Percentiles rank a stretch among this genome's conserved stretches.
Conservation (phyloP, 2,329 filamentous ascomycete species). For the Aspergillus tanneri region DNA sequence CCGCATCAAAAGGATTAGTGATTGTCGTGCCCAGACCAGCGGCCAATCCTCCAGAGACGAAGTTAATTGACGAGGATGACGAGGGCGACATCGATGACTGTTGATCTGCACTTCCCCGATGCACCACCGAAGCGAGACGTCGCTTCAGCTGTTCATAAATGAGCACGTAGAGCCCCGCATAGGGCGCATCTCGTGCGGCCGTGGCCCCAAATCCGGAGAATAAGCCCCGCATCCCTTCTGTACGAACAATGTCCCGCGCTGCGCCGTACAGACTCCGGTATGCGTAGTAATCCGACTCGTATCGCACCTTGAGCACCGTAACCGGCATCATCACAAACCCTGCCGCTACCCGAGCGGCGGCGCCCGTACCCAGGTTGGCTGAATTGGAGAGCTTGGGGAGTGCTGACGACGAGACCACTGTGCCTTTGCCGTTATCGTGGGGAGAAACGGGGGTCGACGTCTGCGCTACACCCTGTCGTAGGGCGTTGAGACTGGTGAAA, state of each 20-base stretch:
- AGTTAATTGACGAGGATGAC: constrained; percentile 67
- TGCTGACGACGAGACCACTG: constrained; percentile 63
- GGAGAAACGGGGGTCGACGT: constrained; percentile 38
- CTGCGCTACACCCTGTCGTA: constrained; percentile 66
- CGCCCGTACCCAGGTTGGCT: constrained; percentile 82
- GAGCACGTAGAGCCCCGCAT: constrained; percentile 89
- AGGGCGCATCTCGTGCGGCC: constrained; percentile 89
- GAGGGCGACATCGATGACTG: constrained; percentile 20
- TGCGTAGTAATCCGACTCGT: constrained; percentile 81
- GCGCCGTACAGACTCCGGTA: constrained; percentile 77
- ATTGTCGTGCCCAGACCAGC: constrained; percentile 80
- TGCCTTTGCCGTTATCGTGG: constrained; percentile 21
- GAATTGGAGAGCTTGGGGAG: constrained; percentile 80
- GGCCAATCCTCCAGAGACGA: constrained; percentile 75
- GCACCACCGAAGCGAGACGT: constrained; percentile 28
- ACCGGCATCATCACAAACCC: constrained; percentile 93
- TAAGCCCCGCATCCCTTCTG: constrained; percentile 77
- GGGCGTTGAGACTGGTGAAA: constrained; percentile 81
- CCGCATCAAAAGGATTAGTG: constrained; percentile 94
- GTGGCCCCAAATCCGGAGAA: constrained; percentile 94
- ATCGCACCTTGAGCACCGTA: constrained; percentile 94
- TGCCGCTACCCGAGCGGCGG: constrained; percentile 77
- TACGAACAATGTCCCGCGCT: constrained; percentile 68
- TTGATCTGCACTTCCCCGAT: constrained; percentile 15
- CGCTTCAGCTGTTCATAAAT: constrained; percentile 71